Base-by-base conservation (phyloP, 768 basidiomycete genomes). In the Lepiota brunneoincarnata region DNA sequence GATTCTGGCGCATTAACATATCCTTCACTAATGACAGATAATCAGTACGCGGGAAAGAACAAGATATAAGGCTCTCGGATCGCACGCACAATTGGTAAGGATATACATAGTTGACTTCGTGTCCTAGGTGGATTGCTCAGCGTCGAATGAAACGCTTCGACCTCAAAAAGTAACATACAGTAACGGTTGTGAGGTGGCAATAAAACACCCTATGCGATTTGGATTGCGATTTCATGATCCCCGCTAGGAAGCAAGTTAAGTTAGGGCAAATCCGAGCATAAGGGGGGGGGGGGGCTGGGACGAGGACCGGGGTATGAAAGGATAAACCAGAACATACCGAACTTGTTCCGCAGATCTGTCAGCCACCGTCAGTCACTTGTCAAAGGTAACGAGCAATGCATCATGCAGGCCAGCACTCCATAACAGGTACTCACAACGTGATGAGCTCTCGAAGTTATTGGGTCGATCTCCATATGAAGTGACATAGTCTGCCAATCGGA, bases 381-480 rank as follows among this genome's bases (percentile, higher is more conserved):
- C 31, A 31, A 31, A 31, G 31, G 11, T 2, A 3, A 31, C 31
- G 11, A 10, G 7, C 31, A 31, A 9, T 39, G 39, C 48, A 59
- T 34, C 35, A 15, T 7, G 14, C 15, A 37, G 23, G n/a, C 42
- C 20, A 23, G 20, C 46, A 55, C 21, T 23, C 49, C 31, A 52
- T 17, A 49, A 54, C 21, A 26, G 11, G 44, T 24, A 70, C 84
- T 56, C 46, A 91, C 89, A 91, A 61, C 76, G 78, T 23, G 84
- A 79, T 0, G 79, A 80, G n/a, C 74, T 82, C 12, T 88, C 86
- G 35, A 85, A 70, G 59, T 89, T 84, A 49, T 91, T 91, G 17
- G 80, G 72, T 44, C 87, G 77, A 54, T 84, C 79, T 7, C 79
- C 81, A 62, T 86, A 91, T 43, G 84, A 87, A 45, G 86, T 79